Base-by-base conservation (phyloP, 306 rosid genomes). In the Vigna radiata region DNA sequence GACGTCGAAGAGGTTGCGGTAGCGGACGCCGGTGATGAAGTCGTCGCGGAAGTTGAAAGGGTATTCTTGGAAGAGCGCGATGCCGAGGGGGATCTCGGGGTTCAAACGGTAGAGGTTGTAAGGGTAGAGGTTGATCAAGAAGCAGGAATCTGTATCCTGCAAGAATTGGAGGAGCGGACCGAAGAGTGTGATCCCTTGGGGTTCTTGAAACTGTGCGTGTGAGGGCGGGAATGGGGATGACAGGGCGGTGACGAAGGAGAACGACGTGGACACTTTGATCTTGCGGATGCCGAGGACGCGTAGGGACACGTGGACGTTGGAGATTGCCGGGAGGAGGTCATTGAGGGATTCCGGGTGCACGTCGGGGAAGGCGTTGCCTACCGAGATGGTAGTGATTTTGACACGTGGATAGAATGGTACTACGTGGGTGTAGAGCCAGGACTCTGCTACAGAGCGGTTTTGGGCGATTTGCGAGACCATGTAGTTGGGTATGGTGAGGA, bases 351-450 rank as follows among this genome's bases (percentile, higher is more conserved):
- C 75, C 0, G 97, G 95, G 54, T 87, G 70, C 0, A 78, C 67
- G 23, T 83, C 87, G 8, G 83, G 74, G 77, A 88, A 79, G 68
- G 89, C 93, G 74, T 90, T 84, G 27, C 98, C 98, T 39, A 94
- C 97, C 33, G 97, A 90, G 80, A 94, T 91, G 59, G 91, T 70
- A 23, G 92, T 68, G 86, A 94, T 89, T 48, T 68, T 90, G 77
- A 91, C 87, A 61, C 97, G 95, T 4, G 97, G 98, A 80, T 88
- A 88, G 92, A 90, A 94, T 0, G 98, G 97, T 62, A 89, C 77
- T 76, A 92, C 93, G 83, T 89, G 82, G 17, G 55, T 13, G 91
- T 79, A 87, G 41, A 94, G 86, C 97, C 98, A 94, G 2, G 55
- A 78, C 76, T 83, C 69, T 18, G 97, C 94, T 39, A 18, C 7